Conservation (phyloP, 2,329 filamentous ascomycete genomes). For the Orbilia blumenaviensis region DNA sequence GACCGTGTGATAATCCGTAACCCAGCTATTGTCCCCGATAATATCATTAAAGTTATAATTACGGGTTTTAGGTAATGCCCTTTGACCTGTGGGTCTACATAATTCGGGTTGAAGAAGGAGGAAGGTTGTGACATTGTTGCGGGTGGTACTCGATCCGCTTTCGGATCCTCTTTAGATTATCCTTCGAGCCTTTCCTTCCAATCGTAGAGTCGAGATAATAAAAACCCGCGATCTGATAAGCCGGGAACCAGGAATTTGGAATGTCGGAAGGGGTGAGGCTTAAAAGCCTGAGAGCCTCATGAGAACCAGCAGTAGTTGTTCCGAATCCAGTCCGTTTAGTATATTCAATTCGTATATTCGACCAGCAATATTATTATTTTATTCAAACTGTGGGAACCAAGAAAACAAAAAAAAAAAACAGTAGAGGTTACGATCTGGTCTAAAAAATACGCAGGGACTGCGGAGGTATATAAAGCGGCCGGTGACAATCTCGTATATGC, state of each 20-base stretch:
- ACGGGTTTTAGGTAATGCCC: slow-evolving; percentile 48
- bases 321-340: not conserved
- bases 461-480: slow-evolving; percentile 43
- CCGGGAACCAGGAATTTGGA: not conserved
- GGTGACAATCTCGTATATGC: slow-evolving; percentile 26
- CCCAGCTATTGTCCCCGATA: slow-evolving; percentile 47
- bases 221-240: not conserved
- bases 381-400: not conserved
- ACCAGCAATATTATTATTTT: slow-evolving; percentile 33
- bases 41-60: slow-evolving; percentile 48
- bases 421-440: slow-evolving; percentile 11
- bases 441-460: slow-evolving; percentile 2
- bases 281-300: slow-evolving; percentile 31
- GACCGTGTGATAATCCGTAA: slow-evolving; percentile 51
- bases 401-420: slow-evolving; percentile 15
- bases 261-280: slow-evolving; percentile 25
- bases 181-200: not conserved
- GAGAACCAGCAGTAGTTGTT: not conserved
- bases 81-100: slow-evolving; percentile 44
- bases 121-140: slow-evolving; percentile 41
- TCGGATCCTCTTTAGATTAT: not conserved
- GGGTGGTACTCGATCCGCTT: not conserved
- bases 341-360: slow-evolving; percentile 15
- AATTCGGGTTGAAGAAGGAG: slow-evolving; percentile 42
- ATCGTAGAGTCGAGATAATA: not conserved